phyloP scores from a whole-genome alignment of 164 flowering plant species.

The Sextonia rubra region DNA sequence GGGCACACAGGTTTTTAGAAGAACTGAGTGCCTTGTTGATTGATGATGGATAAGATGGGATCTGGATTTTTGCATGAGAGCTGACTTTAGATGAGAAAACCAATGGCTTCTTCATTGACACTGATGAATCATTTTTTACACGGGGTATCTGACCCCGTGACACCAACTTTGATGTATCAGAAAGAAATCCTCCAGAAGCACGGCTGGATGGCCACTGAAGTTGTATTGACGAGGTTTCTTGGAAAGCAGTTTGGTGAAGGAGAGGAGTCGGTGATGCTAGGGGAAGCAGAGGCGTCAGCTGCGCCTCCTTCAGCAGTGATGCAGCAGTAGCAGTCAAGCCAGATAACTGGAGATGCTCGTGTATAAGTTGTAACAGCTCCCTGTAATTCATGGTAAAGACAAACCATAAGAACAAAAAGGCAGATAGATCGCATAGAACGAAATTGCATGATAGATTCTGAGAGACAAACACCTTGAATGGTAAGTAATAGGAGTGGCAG shows the following conservation, averaged over 20 bases:
- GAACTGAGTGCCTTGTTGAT: constrained; percentile 24
- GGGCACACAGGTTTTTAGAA: constrained; percentile 29
- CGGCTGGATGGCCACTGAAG: constrained; percentile 89
- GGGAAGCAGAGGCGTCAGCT: constrained; percentile 75
- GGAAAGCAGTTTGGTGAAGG: constrained; percentile 50
- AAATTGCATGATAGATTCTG: not conserved
- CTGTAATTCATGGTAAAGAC: constrained; percentile 29
- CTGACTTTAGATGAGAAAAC: constrained; percentile 47
- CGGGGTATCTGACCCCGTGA: constrained; percentile 24
- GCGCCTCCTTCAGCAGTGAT: constrained; percentile 80
- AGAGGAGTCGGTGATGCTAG: constrained; percentile 57
- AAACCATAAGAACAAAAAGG: not conserved
- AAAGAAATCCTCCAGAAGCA: constrained; percentile 52
- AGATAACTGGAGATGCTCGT: constrained; percentile 90
- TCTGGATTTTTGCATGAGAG: constrained; percentile 42
- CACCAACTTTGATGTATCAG: constrained; percentile 28
- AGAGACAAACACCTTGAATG: constrained; percentile 55
- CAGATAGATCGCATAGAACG: not conserved
- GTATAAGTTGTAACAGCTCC: constrained; percentile 90
- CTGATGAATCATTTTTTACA: constrained; percentile 33
- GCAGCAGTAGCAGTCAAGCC: constrained; percentile 68
- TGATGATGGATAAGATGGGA: constrained; percentile 26
- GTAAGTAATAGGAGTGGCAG: constrained; percentile 95
- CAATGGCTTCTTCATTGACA: constrained; percentile 51
- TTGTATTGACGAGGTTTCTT: constrained; percentile 48